Base-by-base conservation (phyloP, 306 rosid species). In the Psophocarpus tetragonolobus region DNA sequence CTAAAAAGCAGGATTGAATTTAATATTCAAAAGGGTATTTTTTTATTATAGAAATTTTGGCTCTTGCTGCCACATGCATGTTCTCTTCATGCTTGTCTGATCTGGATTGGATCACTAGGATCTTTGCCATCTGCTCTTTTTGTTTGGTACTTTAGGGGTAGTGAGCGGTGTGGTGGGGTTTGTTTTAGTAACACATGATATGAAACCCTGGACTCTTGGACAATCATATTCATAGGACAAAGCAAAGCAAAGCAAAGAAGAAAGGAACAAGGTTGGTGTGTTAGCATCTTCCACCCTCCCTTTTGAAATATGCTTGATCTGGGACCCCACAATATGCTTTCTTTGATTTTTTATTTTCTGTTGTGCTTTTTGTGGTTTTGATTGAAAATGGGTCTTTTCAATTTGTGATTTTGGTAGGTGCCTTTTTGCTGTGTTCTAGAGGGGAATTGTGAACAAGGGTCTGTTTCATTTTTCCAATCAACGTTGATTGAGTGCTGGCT, bases 51-150 rank as follows among this genome's bases (percentile, higher is more conserved):
- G 42, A 80, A 82, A 84, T 83, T 77, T 57, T 80, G 81, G 81
- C 86, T 86, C 84, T 77, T 84, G 69, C 86, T 63, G 74, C 85
- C 93, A 88, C 96, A 85, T 92, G 97, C 97, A 83, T 87, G 91
- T 85, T 90, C 86, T 66, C 76, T 64, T 82, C 80, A 75, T 85
- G 84, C 87, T 87, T 90, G 94, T 92, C 97, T 94, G 97, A 95
- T 95, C 97, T 89, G 97, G 97, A 91, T 95, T 92, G 96, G 96
- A 92, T 92, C 97, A 82, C 86, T 87, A 85, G 88, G 89, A 82
- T 91, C 88, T 84, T 86, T 87, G 90, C 85, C 71, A 84, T 83
- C 87, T 89, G 30, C 77, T 81, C 80, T 71, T 82, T 75, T 85
- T 82, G 88, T 85, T 80, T 75, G 68, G 82, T 74, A 84, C 90